A percentile compares a stretch with the other conserved stretches of the same genome.
phyloP scores from a whole-genome alignment of 129 eudicot genomes.

The Centella asiatica region DNA sequence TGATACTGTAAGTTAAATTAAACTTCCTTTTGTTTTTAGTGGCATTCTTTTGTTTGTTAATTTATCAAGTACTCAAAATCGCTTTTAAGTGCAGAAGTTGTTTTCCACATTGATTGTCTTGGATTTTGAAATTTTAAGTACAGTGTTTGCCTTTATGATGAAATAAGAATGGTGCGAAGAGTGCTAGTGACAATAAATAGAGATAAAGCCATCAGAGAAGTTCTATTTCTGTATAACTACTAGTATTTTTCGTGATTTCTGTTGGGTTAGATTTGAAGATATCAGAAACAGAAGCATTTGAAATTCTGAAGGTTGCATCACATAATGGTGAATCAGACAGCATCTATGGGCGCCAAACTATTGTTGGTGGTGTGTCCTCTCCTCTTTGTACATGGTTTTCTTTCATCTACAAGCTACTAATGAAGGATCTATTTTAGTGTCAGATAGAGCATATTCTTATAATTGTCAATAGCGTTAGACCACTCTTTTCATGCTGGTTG shows the following conservation, averaged over 20 bases:
- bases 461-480: too few species aligned
- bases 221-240: background rate
- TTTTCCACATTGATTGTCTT: background rate
- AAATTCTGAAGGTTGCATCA: constrained; percentile 51
- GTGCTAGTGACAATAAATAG: background rate
- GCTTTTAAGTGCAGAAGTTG: too few species aligned
- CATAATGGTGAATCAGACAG: constrained; percentile 32
- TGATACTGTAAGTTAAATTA: too few species aligned
- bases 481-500: too few species aligned
- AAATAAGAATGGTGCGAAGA: background rate
- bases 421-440: background rate
- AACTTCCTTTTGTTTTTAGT: too few species aligned
- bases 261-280: constrained; percentile 43
- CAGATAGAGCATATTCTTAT: too few species aligned
- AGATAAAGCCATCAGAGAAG: background rate
- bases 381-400: background rate
- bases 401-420: background rate
- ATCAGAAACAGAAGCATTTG: constrained; percentile 62
- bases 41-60: too few species aligned
- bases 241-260: background rate
- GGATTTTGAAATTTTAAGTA: background rate
- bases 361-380: constrained; percentile 38
- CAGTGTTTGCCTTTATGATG: background rate
- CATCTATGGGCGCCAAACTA: constrained; percentile 31
- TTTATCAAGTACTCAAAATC: too few species aligned